Evolutionary conservation across 2,329 filamentous ascomycete species (phyloP), one percentile per base, ranked within the genome.

Genomic region (Berkeleyomyces rouxiae): DNA sequence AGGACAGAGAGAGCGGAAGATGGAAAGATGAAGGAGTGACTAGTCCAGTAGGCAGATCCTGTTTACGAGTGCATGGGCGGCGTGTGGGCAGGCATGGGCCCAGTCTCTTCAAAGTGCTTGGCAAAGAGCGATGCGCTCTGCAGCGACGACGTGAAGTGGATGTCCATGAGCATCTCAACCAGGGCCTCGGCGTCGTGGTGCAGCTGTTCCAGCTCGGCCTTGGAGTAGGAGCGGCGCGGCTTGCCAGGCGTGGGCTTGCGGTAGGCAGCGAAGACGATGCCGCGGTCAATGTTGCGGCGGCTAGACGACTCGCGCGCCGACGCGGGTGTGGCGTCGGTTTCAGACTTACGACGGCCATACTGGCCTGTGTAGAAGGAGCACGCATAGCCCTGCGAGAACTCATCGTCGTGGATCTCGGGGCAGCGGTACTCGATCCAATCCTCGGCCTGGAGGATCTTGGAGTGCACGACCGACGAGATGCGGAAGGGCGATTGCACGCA

Each of bases 181-280:
- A 82, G 71, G 0, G 74, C 73, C 69, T 80, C 77, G 2, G 79
- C 79, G 65, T 82, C 79, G 31, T 70, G 69, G 64, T 77, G 71
- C 7, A 82, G 71, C 16, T 72, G 72, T 7, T 73, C 73, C 2
- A 82, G 74, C 66, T 80, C 77, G 6, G 71, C 70, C 9, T 71
- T 68, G 63, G 69, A 71, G 10, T 72, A 68, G 47, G 72, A 70
- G 39, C 68, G 69, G 37, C 53, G 61, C 13, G 72, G 72, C 33
- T 74, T 74, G 6, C 68, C 69, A 49, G 72, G 71, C 9, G 51
- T 57, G 13, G 78, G 77, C 65, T 77, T 77, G 31, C 79, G 74
- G 66, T 82, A 82, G 0, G 78, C 80, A 0, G 79, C 79, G 62
- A 82, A 82, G 4, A 82, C 76, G 63, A 82, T 78, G 55, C 79